Evolutionary conservation across 306 rosid species (phyloP), one percentile per base, ranked within the genome.

Genomic region (Acacia melanoxylon): DNA sequence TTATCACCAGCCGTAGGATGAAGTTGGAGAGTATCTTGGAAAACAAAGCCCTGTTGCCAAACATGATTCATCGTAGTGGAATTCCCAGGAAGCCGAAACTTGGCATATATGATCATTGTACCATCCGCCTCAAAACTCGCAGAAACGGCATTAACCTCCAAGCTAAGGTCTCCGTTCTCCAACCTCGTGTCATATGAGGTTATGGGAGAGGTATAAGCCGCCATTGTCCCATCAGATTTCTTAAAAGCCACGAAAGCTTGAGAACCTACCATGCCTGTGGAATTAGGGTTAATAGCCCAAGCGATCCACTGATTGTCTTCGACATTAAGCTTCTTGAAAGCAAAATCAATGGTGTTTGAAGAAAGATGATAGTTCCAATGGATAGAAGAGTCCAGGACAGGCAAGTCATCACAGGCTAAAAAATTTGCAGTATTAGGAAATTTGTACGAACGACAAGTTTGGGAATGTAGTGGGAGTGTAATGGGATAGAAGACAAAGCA

Each of bases 241-340:
- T 66, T n/a, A 16, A 68, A 20, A 0, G 86, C 85, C 0, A 86
- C 65, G 0, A 86, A 25, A 10, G 91, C 78, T 61, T 90, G 90
- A 0, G 91, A 81, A 0, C 90, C 93, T 0, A 81, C 9, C 93
- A 90, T 88, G 0, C 90, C 90, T 2, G 56, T 81, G 15, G 86
- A 72, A 0, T 66, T 86, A 3, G 91, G 91, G 49, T 88, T 90
- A 4, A 86, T 85, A 13, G 86, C 88, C 92, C 90, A 89, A 0
- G 89, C 79, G n/a, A 78, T 25, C 92, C 90, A 90, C 14, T 70
- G 45, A 0, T 88, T 76, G 1, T 41, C 27, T 25, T 68, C 62
- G 1, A 37, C 77, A 0, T 74, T 67, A 0, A 49, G 20, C 22
- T 83, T 80, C 44, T 51, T 78, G 85, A 83, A 88, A 0, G 91